Base-by-base conservation (phyloP, 768 basidiomycete species). In the Hygrophoropsis aurantiaca region DNA sequence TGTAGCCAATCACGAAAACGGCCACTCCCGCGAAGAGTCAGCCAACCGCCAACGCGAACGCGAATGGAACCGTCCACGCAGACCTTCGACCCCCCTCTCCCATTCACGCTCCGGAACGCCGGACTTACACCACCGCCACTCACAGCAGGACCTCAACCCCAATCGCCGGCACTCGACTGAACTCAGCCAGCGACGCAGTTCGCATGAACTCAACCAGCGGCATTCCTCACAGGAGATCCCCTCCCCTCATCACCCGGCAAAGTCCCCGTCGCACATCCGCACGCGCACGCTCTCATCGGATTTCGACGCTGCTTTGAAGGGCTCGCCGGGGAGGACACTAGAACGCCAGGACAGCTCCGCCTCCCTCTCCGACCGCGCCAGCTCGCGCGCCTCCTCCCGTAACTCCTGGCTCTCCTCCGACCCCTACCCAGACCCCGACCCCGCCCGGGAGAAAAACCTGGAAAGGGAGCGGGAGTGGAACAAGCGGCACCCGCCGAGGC, bases 391-490 rank as follows among this genome's bases (percentile, higher is more conserved):
- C n/a, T n/a, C n/a, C n/a, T n/a, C n/a, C n/a, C n/a, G n/a, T n/a
- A n/a, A n/a, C n/a, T n/a, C n/a, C n/a, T n/a, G n/a, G n/a, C n/a
- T 26, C 40, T 56, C 44, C 8, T 19, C 48, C 82, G 82, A 78
- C 60, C 68, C 60, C 39, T 79, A 80, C 34, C 68, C 68, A 27
- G 57, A 67, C 5, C 59, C 58, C 32, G 77, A 77, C 38, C 44
- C 71, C 19, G 73, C 75, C 44, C 59, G 57, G 36, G 80, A 81
- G 42, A 70, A 65, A 38, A 68, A 70, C 38, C 50, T 66, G 23
- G 78, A 80, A 45, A 69, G 73, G 32, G 83, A 82, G 54, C 70
- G 76, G 26, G 73, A 73, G 42, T 81, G 82, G 80, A 82, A 81
- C 58, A 78, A 68, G 51, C 74, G 69, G 10, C 67, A 68, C 18